These are phyloP conservation scores for Amphichorda felina DNA, from an alignment of 2,329 filamentous ascomycete species.

Conservation along the genomic window DNA sequence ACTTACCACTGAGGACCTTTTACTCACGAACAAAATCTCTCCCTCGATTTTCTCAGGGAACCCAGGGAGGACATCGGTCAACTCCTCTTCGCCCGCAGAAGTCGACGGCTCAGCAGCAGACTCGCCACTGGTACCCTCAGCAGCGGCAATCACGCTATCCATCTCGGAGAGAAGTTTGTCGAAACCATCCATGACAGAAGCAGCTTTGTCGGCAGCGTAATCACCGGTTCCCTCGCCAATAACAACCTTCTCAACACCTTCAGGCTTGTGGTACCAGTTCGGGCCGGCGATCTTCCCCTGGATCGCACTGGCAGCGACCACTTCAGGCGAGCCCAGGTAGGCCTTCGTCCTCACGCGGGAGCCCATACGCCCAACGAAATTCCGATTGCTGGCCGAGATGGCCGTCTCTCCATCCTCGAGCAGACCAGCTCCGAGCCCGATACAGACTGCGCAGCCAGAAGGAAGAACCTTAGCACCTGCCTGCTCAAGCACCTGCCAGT, in stretches of 20 bases:
- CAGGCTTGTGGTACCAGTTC: constrained; percentile 64
- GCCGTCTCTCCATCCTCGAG: constrained; percentile 79
- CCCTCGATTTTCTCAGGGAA: constrained; percentile 77
- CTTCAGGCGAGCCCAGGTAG: constrained; percentile 80
- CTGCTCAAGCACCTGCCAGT: constrained; percentile 74
- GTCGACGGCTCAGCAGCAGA: constrained; percentile 7
- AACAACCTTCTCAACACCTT: constrained; percentile 53
- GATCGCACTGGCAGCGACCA: constrained; percentile 83
- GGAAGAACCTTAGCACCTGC: constrained; percentile 66
- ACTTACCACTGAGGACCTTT: no score
- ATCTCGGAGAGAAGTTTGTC: constrained; percentile 59
- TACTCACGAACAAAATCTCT: constrained; percentile 84
- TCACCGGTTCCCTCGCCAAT: constrained; percentile 62
- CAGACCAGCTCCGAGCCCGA: constrained; percentile 64
- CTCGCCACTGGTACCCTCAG: constrained; percentile 13
- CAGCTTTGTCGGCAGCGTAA: constrained; percentile 48
- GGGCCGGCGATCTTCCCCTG: constrained; percentile 62
- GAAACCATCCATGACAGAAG: constrained; percentile 57
- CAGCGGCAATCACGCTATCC: constrained; percentile 43
- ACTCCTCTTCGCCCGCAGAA: not conserved
- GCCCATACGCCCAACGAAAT: constrained; percentile 89
- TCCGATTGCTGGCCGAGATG: constrained; percentile 73
- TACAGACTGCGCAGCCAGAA: constrained; percentile 72
- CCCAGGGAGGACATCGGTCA: constrained; percentile 53
- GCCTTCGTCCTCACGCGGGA: constrained; percentile 49